Evolutionary conservation across 768 basidiomycete genomes (phyloP).

Genomic region (Rhodotorula taiwanensis): DNA sequence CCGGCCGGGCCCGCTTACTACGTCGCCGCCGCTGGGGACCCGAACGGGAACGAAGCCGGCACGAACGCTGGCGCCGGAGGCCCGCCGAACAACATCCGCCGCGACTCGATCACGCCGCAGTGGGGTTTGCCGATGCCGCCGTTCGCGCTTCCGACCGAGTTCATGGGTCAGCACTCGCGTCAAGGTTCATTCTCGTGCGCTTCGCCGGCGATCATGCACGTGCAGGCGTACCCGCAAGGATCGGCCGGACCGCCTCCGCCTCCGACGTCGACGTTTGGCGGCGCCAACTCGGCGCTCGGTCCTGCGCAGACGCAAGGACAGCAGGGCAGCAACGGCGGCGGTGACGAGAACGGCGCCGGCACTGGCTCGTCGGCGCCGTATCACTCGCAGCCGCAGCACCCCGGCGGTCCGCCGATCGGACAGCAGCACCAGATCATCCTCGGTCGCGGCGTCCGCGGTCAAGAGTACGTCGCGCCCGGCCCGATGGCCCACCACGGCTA

Average conservation of each 20-base stretch:
- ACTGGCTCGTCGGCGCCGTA: neutral
- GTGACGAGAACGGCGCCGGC: neutral
- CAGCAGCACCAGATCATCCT: conserved; percentile 37
- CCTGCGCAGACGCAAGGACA: too few relatives aligned
- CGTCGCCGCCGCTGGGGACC: too few relatives aligned
- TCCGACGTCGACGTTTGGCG: too few relatives aligned
- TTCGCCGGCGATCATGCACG: conserved; percentile 2
- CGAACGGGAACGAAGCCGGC: too few relatives aligned
- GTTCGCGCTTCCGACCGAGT: conserved; percentile 26
- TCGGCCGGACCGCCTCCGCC: too few relatives aligned
- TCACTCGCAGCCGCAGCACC: neutral
- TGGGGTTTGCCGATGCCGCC: conserved; percentile 33
- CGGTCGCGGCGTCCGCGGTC: conserved; percentile 23
- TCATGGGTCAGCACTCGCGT: conserved; percentile 12
- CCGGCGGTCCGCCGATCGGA: conserved; percentile 20
- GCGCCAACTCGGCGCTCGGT: too few relatives aligned
- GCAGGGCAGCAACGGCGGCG: neutral
- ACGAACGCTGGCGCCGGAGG: too few relatives aligned
- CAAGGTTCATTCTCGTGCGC: conserved; percentile 32
- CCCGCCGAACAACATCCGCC: neutral
- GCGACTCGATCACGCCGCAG: conserved; percentile 1
- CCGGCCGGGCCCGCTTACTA: conserved; percentile 6
- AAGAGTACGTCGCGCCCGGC: conserved; percentile 34
- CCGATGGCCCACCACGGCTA: conserved; percentile 11
- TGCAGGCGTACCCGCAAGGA: too few relatives aligned